phyloP scores from a whole-genome alignment of 208 protist species.

The Acanthamoeba polyphaga region DNA sequence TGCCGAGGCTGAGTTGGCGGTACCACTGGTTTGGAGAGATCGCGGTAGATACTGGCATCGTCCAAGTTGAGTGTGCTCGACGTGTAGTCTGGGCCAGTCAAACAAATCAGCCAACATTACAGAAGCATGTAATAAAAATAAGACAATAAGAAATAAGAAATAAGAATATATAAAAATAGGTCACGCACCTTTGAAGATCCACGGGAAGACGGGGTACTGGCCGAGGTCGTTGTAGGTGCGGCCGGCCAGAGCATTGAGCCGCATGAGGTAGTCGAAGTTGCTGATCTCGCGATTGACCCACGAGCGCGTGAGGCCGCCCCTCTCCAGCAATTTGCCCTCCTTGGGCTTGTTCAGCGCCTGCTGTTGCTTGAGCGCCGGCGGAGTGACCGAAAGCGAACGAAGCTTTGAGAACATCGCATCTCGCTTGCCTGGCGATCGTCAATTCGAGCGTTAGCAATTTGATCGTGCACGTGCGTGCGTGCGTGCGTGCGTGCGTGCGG shows the following conservation, averaged over 20 bases:
- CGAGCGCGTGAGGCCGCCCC: slow-evolving; percentile 86
- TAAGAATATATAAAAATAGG: neutral
- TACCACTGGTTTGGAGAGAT: slow-evolving; percentile 97
- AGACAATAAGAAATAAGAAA: neutral
- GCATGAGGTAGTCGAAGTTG: slow-evolving; percentile 99
- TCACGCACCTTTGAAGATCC: slow-evolving; percentile 88
- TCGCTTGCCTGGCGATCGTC: neutral
- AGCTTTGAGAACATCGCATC: slow-evolving; percentile 55
- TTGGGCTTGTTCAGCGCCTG: slow-evolving; percentile 23
- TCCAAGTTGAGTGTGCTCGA: slow-evolving; percentile 94
- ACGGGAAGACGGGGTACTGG: slow-evolving; percentile 99
- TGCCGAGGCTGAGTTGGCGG: neutral
- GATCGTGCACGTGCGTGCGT: too few species aligned
- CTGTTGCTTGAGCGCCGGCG: slow-evolving; percentile 38
- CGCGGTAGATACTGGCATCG: slow-evolving; percentile 94
- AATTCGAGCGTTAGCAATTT: neutral
- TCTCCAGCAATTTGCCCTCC: slow-evolving; percentile 52
- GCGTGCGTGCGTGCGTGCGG: too few species aligned
- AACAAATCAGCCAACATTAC: neutral
- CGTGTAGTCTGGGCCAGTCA: slow-evolving; percentile 92
- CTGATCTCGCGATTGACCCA: slow-evolving; percentile 94
- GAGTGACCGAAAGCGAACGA: slow-evolving; percentile 7
- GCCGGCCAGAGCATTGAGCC: slow-evolving; percentile 97
- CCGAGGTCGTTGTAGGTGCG: slow-evolving; percentile 96
- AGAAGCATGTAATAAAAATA: too few species aligned